Percentiles rank a stretch among this genome's conserved stretches.
phyloP scores from a whole-genome alignment of 371 early-diverging fungal genomes.

The Zopfochytrium polystomum region DNA sequence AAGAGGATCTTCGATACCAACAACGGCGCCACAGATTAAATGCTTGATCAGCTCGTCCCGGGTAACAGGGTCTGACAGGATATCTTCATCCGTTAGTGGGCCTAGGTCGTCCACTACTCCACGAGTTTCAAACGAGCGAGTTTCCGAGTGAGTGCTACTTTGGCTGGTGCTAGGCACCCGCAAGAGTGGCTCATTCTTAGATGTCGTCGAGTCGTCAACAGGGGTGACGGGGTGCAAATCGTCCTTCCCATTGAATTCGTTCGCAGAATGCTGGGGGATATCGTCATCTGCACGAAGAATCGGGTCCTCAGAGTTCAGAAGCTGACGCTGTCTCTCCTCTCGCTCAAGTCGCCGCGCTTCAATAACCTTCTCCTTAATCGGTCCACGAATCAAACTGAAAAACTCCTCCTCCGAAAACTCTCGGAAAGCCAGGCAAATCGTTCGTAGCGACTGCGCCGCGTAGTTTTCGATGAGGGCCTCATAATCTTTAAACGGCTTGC shows the following conservation, averaged over 20 bases:
- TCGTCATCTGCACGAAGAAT: neutral
- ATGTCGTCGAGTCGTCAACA: neutral
- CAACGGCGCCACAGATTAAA: conserved; percentile 66
- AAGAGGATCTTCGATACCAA: conserved; percentile 91
- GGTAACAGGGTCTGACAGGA: conserved; percentile 15
- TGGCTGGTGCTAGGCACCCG: no score
- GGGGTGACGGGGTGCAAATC: neutral
- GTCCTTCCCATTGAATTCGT: neutral
- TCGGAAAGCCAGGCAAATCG: conserved; percentile 67
- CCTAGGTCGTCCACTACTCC: conserved; percentile 6
- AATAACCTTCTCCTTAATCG: conserved; percentile 17
- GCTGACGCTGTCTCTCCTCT: neutral
- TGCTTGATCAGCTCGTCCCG: conserved; percentile 43
- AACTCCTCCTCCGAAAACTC: conserved; percentile 55
- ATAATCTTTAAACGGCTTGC: conserved; percentile 45
- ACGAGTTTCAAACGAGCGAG: conserved; percentile 13
- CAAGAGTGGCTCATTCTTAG: conserved; percentile 4
- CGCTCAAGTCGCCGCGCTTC: conserved; percentile 17
- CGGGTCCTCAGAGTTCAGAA: neutral
- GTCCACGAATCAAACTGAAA: conserved; percentile 7
- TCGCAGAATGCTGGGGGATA: neutral
- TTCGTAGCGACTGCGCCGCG: conserved; percentile 72
- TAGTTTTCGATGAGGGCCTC: conserved; percentile 63
- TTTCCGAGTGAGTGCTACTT: conserved; percentile 3
- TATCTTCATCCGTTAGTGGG: neutral